phyloP scores from a whole-genome alignment of 139 green algal genomes.

The Protoeuglena noctilucae region DNA sequence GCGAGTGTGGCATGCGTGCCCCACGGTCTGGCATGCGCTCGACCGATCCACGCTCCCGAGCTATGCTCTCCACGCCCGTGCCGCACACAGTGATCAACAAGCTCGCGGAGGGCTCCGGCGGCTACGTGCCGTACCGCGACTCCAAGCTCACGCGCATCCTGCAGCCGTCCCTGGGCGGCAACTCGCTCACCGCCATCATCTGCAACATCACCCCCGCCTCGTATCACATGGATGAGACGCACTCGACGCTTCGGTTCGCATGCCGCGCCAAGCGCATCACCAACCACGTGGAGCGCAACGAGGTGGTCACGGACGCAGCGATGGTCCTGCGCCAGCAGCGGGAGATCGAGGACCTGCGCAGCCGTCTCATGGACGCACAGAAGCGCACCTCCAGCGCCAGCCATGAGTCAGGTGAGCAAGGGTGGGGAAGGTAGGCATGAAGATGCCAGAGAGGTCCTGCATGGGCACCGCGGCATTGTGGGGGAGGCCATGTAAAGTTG shows the following conservation, averaged over 20 bases:
- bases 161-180: constrained; percentile 83
- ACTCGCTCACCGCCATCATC: constrained; percentile 91
- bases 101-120: constrained; percentile 58
- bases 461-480: no score
- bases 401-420: no score
- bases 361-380: background rate
- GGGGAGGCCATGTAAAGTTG: no score
- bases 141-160: constrained; percentile 81
- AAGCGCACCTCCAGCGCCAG: no score
- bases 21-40: no score
- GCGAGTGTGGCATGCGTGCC: no score
- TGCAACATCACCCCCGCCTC: constrained; percentile 73
- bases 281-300: constrained; percentile 75
- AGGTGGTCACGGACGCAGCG: constrained; percentile 59
- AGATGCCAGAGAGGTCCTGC: no score
- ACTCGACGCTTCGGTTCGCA: constrained; percentile 84
- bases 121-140: constrained; percentile 74
- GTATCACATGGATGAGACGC: constrained; percentile 64
- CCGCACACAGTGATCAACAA: constrained; percentile 94
- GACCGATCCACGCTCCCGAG: no score
- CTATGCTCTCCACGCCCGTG: constrained; percentile 26
- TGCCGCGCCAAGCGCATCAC: constrained; percentile 80
- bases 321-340: constrained; percentile 77
- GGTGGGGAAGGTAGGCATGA: no score
- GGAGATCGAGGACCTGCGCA: constrained; percentile 54